Base-by-base conservation (phyloP, 2,329 filamentous ascomycete genomes). In the Xylariaceae sp. region DNA sequence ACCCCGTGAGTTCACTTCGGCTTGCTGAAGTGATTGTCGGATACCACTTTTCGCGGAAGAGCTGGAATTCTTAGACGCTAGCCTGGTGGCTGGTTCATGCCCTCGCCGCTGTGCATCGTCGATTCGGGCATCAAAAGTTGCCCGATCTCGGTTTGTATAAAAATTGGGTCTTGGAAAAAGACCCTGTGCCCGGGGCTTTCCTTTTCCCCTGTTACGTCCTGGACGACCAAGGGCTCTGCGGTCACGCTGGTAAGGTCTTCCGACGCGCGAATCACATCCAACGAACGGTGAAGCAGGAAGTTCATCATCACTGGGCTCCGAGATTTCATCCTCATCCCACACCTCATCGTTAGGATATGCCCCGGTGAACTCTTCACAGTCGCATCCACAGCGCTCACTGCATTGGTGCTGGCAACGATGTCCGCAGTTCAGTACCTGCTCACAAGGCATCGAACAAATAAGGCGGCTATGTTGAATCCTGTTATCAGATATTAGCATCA, bases 391-490 rank as follows among this genome's bases (percentile, higher is more conserved):
- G 1, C 49, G 42, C 10, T 69, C 61, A 15, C 70, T 70, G 11
- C 71, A 73, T n/a, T 62, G 6, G n/a, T 59, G 58, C 50, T 65
- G 56, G 53, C 71, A 73, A 18, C 45, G 57, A 53, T 73, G 70
- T 4, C 65, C 62, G 44, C 71, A 73, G 1, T 17, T 50, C 15
- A 73, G 58, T 9, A 51, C 30, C 13, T 64, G 63, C 54, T 68
- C 65, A 51, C 71, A 73, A 6, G 68, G 65, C 10, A 63, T n/a
- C 23, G 56, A 60, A 53, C 71, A 73, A 34, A 68, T 65, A 6
- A 73, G 53, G 17, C 60, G 62, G 3, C 63, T 62, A 35, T 72
- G 70, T 11, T 57, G 52, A 39, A 70, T 59, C 64, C 70, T 72
- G 18, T 6, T 52, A 44, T 17, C 4, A 30, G 13, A 39, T 8